Percentiles rank a stretch among this genome's conserved stretches.
These are phyloP conservation scores for Diatrype stigma DNA, from an alignment of 2,329 filamentous ascomycete species.

Conservation along the genomic window DNA sequence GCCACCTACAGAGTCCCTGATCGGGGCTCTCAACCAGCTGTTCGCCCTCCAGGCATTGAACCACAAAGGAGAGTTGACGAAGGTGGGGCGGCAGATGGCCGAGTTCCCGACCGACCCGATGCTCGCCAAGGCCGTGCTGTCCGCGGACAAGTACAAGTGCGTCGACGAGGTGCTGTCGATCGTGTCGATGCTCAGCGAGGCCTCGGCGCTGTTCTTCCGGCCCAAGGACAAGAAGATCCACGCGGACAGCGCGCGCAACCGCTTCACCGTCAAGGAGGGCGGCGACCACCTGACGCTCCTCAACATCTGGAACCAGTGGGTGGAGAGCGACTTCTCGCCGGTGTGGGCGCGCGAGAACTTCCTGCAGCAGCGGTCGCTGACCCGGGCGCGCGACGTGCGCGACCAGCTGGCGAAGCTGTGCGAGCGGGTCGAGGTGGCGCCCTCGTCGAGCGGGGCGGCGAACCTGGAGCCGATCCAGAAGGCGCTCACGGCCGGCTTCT, in stretches of 20 bases:
- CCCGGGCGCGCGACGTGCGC: slow-evolving; percentile 81
- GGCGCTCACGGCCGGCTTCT: slow-evolving; percentile 86
- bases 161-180: slow-evolving; percentile 90
- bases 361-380: slow-evolving; percentile 84
- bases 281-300: slow-evolving; percentile 86
- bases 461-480: slow-evolving; percentile 81
- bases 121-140: slow-evolving; percentile 83
- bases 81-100: slow-evolving; percentile 87
- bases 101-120: slow-evolving; percentile 93
- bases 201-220: slow-evolving; percentile 84
- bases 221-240: slow-evolving; percentile 98
- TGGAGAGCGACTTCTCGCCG: slow-evolving; percentile 81
- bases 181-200: slow-evolving; percentile 90
- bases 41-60: slow-evolving; percentile 89
- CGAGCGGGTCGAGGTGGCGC: slow-evolving; percentile 82
- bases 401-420: slow-evolving; percentile 91
- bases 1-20: slow-evolving; percentile 83
- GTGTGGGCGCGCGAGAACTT: slow-evolving; percentile 94
- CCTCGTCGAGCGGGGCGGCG: slow-evolving; percentile 62
- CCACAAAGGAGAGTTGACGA: slow-evolving; percentile 82
- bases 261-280: slow-evolving; percentile 86
- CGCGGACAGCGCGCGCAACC: slow-evolving; percentile 81
- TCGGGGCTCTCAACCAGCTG: slow-evolving; percentile 82
- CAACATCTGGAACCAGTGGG: slow-evolving; percentile 95
- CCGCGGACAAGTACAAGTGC: slow-evolving; percentile 85